Conservation (phyloP, 2,329 filamentous ascomycete species). For the Penicillium italicum region DNA sequence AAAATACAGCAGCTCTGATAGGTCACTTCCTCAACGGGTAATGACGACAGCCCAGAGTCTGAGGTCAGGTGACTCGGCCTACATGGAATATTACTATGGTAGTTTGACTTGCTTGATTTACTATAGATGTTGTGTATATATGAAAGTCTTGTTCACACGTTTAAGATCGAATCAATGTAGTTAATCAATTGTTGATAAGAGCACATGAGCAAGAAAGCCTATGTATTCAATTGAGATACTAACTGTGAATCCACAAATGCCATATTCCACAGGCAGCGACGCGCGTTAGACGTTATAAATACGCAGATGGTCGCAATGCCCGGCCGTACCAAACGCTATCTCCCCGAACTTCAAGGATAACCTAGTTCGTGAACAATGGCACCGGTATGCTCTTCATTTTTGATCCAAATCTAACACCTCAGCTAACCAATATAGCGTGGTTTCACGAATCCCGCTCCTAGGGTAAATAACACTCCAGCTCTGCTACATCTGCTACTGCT, state of each 20-base stretch:
- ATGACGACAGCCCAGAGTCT: neutral
- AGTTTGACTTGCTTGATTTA: neutral
- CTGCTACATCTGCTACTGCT: neutral
- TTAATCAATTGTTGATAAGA: neutral
- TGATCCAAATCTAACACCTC: neutral
- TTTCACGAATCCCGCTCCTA: conserved; percentile 47
- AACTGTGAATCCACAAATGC: neutral
- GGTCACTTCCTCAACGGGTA: neutral
- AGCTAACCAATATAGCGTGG: conserved; percentile 37
- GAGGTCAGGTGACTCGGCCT: neutral
- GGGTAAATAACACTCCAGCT: conserved; percentile 29
- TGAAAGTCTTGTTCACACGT: neutral
- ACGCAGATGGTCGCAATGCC: neutral
- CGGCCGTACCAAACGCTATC: neutral
- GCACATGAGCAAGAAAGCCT: too few relatives aligned
- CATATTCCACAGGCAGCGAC: neutral
- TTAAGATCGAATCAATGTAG: neutral
- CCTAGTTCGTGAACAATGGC: conserved; percentile 20
- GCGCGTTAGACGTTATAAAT: neutral
- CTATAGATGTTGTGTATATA: neutral
- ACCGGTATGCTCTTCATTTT: conserved; percentile 30
- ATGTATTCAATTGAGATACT: neutral
- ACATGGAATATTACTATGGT: neutral
- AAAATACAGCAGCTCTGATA: conserved; percentile 17
- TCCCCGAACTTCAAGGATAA: neutral